Evolutionary conservation across 257 asterid species (phyloP), one percentile per base, ranked within the genome.

Genomic region (Pogostemon cablin): DNA sequence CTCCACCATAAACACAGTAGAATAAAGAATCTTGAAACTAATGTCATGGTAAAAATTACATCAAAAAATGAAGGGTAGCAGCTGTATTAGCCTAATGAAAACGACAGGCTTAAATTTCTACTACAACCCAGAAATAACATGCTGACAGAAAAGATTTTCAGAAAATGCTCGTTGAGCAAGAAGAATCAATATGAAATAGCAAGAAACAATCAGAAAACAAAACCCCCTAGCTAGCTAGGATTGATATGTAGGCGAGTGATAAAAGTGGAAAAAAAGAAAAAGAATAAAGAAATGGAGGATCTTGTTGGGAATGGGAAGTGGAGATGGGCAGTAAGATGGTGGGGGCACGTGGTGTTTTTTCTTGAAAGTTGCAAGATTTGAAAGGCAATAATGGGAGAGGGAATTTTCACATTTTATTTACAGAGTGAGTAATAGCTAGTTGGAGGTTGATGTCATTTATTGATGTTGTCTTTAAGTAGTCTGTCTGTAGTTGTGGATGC

Each of bases 1-100:
- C 79, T 75, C 84, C 86, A 86, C 7, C 75, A 57, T 32, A 82
- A 57, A 44, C 78, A 72, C 70, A 81, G 66, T 17, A 74, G 46
- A 9, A 68, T 7, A 34, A 65, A 66, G 65, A 75, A 44, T 60
- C 81, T 86, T 60, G 77, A 59, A 49, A 57, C 32, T 25, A 0
- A 43, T 50, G 17, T 81, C 88, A 81, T 83, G 34, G 71, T 32
- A 10, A 67, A 46, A 44, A 79, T 38, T 70, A 68, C 79, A 73
- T 52, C 20, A 44, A 42, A 46, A 12, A 3, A 2, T 25, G 32
- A 1, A 25, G 32, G 32, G 2, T 25, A 25, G 2, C 32, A 25
- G 2, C 32, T 25, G 2, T 25, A 25, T 25, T n/a, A 50, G 38
- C 35, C 47, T 61, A 2, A 34, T 38, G 75, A 75, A 75, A 74